phyloP scores from a whole-genome alignment of 371 early-diverging fungal genomes.

The Apophysomyces ossiformis region DNA sequence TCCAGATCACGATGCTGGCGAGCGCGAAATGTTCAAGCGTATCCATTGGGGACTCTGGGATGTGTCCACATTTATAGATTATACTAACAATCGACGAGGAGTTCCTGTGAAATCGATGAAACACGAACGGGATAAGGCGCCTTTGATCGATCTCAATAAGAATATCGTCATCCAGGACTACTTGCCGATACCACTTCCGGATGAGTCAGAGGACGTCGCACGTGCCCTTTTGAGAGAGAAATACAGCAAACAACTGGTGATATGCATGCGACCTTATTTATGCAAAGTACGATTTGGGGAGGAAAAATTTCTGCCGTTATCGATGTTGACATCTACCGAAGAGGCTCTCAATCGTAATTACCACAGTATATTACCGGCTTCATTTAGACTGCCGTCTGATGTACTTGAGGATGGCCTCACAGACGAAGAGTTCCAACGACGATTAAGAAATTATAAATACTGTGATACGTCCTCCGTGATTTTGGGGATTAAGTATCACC shows the following conservation, averaged over 20 bases:
- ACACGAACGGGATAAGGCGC: slow-evolving; percentile 3
- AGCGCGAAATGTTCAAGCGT: slow-evolving; percentile 43
- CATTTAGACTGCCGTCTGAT: slow-evolving; percentile 23
- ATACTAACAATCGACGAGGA: slow-evolving; percentile 35
- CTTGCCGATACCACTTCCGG: slow-evolving; percentile 23
- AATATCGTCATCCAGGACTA: not conserved
- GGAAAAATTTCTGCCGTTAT: slow-evolving; percentile 28
- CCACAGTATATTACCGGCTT: slow-evolving; percentile 22
- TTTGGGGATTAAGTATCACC: slow-evolving; percentile 30
- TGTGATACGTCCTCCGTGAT: slow-evolving; percentile 27
- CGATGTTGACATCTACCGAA: slow-evolving; percentile 31
- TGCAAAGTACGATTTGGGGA: slow-evolving; percentile 24
- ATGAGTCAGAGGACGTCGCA: slow-evolving; percentile 22
- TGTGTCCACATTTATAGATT: slow-evolving; percentile 24
- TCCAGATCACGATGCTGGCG: slow-evolving; percentile 11
- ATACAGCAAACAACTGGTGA: slow-evolving; percentile 17
- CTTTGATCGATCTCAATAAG: not conserved
- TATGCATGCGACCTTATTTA: slow-evolving; percentile 23
- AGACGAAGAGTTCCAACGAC: slow-evolving; percentile 31
- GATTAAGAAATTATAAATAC: slow-evolving; percentile 24
- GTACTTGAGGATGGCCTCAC: slow-evolving; percentile 36
- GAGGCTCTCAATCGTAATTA: slow-evolving; percentile 27
- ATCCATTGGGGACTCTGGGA: slow-evolving; percentile 27
- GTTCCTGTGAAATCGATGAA: slow-evolving; percentile 22
- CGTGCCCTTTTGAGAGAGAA: slow-evolving; percentile 33